A percentile compares a stretch with the other conserved stretches of the same genome.
phyloP scores from a whole-genome alignment of 495 filamentous ascomycete genomes.

The Hypoxylon crocopeplum region DNA sequence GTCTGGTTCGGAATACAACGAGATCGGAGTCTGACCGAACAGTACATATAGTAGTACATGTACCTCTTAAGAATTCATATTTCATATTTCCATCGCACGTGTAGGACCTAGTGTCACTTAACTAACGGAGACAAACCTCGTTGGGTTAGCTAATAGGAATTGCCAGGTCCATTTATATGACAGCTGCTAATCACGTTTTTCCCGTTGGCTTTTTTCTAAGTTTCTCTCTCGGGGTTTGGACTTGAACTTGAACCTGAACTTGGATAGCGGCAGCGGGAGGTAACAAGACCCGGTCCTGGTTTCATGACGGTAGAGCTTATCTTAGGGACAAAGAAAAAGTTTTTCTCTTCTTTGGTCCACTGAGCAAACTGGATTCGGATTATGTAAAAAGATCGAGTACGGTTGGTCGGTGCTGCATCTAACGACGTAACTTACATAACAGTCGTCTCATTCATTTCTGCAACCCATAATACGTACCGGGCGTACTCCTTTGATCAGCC shows the following conservation, averaged over 20 bases:
- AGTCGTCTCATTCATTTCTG: slow-evolving; percentile 6
- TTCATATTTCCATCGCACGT: neutral
- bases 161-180: slow-evolving; percentile 33
- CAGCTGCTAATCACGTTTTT: slow-evolving; percentile 25
- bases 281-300: too few relatives aligned
- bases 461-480: too few relatives aligned
- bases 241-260: too few relatives aligned
- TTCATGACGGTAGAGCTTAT: slow-evolving; percentile 23
- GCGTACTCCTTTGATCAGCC: slow-evolving; percentile 11
- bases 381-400: slow-evolving; percentile 46
- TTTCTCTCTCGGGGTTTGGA: slow-evolving; percentile 5
- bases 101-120: slow-evolving; percentile 13
- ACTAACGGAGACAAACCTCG: slow-evolving; percentile 19
- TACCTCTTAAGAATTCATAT: too few relatives aligned
- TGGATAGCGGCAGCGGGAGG: too few relatives aligned
- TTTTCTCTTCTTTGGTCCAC: slow-evolving; percentile 3
- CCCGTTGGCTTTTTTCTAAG: slow-evolving; percentile 1
- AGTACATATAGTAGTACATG: too few relatives aligned
- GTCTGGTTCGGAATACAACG: slow-evolving; percentile 34
- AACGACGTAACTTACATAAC: slow-evolving; percentile 21
- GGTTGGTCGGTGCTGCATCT: slow-evolving; percentile 35
- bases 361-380: slow-evolving; percentile 40
- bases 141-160: slow-evolving; percentile 34
- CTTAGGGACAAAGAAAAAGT: slow-evolving; percentile 4
- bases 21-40: slow-evolving; percentile 41